These are phyloP conservation scores for Trichomonascaceae sp. DNA, from an alignment of 1,139 yeast genomes.

Conservation along the genomic window DNA sequence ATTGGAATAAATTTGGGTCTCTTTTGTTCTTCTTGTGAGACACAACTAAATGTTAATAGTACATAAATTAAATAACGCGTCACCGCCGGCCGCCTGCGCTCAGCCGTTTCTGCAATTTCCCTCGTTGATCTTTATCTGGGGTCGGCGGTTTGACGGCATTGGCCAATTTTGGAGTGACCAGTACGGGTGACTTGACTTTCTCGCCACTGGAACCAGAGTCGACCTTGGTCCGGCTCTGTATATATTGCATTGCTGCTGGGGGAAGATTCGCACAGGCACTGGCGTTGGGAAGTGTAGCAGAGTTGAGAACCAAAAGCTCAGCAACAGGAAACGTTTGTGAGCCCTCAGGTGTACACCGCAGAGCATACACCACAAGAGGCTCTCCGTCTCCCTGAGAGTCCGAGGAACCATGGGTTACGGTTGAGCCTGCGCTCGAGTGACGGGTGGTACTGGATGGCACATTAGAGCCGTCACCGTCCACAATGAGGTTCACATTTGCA, in stretches of 20 bases:
- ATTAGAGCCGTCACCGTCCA: slow-evolving; percentile 12
- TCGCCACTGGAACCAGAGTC: not conserved
- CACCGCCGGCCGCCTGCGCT: too few species aligned
- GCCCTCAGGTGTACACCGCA: slow-evolving; percentile 16
- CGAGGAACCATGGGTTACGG: slow-evolving; percentile 1
- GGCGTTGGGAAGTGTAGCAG: slow-evolving; percentile 28
- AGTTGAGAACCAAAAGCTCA: slow-evolving; percentile 60
- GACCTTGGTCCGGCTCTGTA: not conserved
- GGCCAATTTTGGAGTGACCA: not conserved
- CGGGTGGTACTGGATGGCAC: slow-evolving; percentile 1
- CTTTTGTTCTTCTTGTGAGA: too few species aligned
- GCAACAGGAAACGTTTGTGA: slow-evolving; percentile 45
- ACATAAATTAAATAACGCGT: too few species aligned
- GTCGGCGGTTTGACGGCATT: too few species aligned
- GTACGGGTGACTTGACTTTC: not conserved
- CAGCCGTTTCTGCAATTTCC: too few species aligned
- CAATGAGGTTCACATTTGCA: slow-evolving; percentile 26
- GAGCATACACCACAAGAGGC: slow-evolving; percentile 20
- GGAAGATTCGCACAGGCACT: slow-evolving; percentile 2
- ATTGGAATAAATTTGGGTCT: too few species aligned
- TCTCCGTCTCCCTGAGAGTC: slow-evolving; percentile 9
- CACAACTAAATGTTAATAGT: too few species aligned
- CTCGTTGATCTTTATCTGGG: too few species aligned
- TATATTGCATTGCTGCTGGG: slow-evolving; percentile 3
- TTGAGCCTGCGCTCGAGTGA: slow-evolving; percentile 1